Base-by-base conservation (phyloP, 2,329 filamentous ascomycete genomes). In the Hirsutella thompsonii region DNA sequence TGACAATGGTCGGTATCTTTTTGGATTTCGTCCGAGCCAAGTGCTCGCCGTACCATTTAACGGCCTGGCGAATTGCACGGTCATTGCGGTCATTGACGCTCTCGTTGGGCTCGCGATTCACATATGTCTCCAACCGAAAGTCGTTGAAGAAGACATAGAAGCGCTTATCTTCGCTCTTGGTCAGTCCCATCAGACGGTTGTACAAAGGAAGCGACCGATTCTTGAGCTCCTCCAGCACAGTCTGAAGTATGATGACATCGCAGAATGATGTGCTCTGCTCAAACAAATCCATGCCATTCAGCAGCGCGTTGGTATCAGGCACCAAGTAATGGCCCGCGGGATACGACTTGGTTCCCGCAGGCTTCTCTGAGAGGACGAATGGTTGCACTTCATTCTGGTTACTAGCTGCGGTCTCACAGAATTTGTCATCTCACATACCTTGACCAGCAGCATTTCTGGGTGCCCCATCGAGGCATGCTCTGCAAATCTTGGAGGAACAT, bases 61-160 rank as follows among this genome's bases (percentile, higher is more conserved):
- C 87, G 2, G 90, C 87, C 51, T 73, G 76, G 37, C 92, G 75
- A 23, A 98, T 86, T 36, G 92, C 88, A 46, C 89, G 79, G 59
- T 98, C 93, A 55, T 98, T 98, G 41, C 92, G 76, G 59, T 98
- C 92, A 58, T 98, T 98, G 62, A 98, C 92, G 3, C 77, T 83
- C 66, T 98, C 92, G 30, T 84, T 81, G 5, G 72, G 61, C 18
- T 80, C 74, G 46, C 92, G 74, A 21, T 74, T 66, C 37, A 95
- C 76, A 55, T 94, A 84, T 0, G 92, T 98, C 61, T 98, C 93
- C 32, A 89, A 69, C 39, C 90, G 77, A 57, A 98, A 98, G 54
- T 98, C 92, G 60, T 98, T 98, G 75, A 96, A 96, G 60, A 98
- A 98, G 40, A 98, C 86, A 56, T 96, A 95, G 59, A 94, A 96